These are phyloP conservation scores for Coniochaeta prunicola DNA, from an alignment of 2,329 filamentous ascomycete species.

Conservation along the genomic window DNA sequence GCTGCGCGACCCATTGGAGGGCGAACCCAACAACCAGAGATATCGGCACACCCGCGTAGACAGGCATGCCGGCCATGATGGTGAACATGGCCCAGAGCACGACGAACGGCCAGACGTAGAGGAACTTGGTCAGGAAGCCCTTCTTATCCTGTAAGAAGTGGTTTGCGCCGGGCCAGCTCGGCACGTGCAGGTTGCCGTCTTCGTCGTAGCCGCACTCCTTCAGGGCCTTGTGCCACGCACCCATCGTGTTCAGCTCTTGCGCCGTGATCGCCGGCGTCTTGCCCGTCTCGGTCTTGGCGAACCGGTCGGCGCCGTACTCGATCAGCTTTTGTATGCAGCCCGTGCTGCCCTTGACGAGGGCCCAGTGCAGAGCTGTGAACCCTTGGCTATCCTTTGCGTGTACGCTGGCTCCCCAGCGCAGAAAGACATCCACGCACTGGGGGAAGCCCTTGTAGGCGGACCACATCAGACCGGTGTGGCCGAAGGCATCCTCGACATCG, in stretches of 20 bases:
- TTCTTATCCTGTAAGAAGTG: constrained; percentile 71
- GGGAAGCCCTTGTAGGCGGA: constrained; percentile 96
- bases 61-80: constrained; percentile 64
- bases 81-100: constrained; percentile 65
- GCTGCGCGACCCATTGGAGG: constrained; percentile 71
- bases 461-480: constrained; percentile 97
- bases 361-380: constrained; percentile 94
- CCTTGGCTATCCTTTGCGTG: constrained; percentile 86
- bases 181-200: constrained; percentile 62
- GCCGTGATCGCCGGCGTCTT: constrained; percentile 87
- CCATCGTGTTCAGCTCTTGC: constrained; percentile 78
- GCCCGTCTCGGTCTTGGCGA: constrained; percentile 79
- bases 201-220: constrained; percentile 77
- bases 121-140: constrained; percentile 72
- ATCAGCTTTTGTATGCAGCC: constrained; percentile 88
- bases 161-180: constrained; percentile 65
- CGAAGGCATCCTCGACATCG: constrained; percentile 80
- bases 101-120: constrained; percentile 83
- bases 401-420: constrained; percentile 93
- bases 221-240: constrained; percentile 76
- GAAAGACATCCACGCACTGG: constrained; percentile 81
- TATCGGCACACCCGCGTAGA: constrained; percentile 71
- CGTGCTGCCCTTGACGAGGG: constrained; percentile 84
- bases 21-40: constrained; percentile 58
- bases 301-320: constrained; percentile 92